phyloP scores from a whole-genome alignment of 495 filamentous ascomycete species.

The Tuber indicum region DNA sequence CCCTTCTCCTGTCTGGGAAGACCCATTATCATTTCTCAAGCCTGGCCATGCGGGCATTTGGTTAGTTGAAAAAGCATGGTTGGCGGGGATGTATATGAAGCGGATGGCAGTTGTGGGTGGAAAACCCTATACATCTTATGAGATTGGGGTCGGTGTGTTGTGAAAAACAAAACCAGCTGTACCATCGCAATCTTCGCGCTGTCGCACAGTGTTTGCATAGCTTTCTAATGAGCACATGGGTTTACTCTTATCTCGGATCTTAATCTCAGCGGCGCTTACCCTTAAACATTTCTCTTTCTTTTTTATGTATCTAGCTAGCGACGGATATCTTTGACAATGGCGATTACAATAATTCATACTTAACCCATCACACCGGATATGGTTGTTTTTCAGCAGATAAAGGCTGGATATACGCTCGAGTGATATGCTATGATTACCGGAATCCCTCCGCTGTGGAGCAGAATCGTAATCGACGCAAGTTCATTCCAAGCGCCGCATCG shows the following conservation, averaged over 20 bases:
- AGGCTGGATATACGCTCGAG: neutral
- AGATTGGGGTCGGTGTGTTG: constrained; percentile 2
- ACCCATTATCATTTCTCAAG: constrained; percentile 38
- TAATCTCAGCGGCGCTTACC: neutral
- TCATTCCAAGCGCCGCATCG: neutral
- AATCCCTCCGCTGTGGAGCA: neutral
- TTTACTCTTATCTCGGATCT: constrained; percentile 3
- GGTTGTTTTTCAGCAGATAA: neutral
- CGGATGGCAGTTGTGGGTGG: neutral
- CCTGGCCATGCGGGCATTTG: constrained; percentile 37
- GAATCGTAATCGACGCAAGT: neutral
- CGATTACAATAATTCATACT: neutral
- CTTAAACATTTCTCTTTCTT: constrained; percentile 3
- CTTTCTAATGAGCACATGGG: constrained; percentile 5
- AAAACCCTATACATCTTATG: constrained; percentile 5
- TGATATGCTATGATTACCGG: neutral
- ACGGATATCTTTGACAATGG: neutral
- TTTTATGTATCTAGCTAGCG: constrained; percentile 1
- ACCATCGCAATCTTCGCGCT: neutral
- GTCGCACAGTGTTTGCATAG: constrained; percentile 3
- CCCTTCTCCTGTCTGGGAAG: constrained; percentile 24
- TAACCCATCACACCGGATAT: neutral
- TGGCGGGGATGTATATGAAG: constrained; percentile 13
- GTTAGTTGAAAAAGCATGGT: constrained; percentile 38
- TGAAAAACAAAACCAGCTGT: neutral